Conservation (phyloP, 2,329 filamentous ascomycete genomes). For the Sporothrix luriei region DNA sequence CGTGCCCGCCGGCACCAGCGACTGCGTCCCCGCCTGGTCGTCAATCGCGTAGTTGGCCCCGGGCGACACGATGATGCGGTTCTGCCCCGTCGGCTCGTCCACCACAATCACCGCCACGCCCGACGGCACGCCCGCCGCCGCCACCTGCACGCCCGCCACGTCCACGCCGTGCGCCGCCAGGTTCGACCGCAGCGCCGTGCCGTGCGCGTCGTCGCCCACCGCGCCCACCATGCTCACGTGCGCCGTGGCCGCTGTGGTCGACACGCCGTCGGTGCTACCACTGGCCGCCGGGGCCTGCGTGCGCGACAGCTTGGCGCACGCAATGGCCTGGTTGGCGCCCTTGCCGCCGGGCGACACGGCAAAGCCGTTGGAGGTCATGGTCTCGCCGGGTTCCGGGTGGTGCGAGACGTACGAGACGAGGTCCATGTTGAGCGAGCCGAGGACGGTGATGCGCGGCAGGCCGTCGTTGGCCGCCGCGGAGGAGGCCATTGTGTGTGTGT, state of each 20-base stretch:
- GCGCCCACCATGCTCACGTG: slow-evolving; percentile 71
- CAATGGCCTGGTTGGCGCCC: slow-evolving; percentile 93
- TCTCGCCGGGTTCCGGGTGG: slow-evolving; percentile 83
- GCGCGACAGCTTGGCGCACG: slow-evolving; percentile 78
- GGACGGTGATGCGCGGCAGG: slow-evolving; percentile 68
- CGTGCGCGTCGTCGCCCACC: slow-evolving; percentile 71
- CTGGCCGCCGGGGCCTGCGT: slow-evolving; percentile 45
- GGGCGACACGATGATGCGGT: slow-evolving; percentile 73
- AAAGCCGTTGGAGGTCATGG: slow-evolving; percentile 77
- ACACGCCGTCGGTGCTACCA: slow-evolving; percentile 43
- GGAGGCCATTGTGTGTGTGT: background rate
- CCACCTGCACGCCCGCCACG: slow-evolving; percentile 54
- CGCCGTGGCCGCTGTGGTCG: slow-evolving; percentile 38
- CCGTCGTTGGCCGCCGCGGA: slow-evolving; percentile 3
- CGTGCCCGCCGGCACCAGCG: slow-evolving; percentile 45
- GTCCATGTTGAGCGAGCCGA: slow-evolving; percentile 94
- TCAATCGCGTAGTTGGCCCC: slow-evolving; percentile 66
- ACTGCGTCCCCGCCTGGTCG: slow-evolving; percentile 43
- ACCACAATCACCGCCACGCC: slow-evolving; percentile 77
- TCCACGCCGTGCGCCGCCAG: slow-evolving; percentile 66
- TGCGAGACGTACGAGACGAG: slow-evolving; percentile 85
- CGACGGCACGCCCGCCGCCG: slow-evolving; percentile 56
- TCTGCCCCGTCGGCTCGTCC: slow-evolving; percentile 71
- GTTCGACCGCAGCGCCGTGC: slow-evolving; percentile 59
- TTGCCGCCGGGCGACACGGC: slow-evolving; percentile 85